Evolutionary conservation across 2,329 filamentous ascomycete genomes (phyloP).

Genomic region (Chrysoporthe puriensis): DNA sequence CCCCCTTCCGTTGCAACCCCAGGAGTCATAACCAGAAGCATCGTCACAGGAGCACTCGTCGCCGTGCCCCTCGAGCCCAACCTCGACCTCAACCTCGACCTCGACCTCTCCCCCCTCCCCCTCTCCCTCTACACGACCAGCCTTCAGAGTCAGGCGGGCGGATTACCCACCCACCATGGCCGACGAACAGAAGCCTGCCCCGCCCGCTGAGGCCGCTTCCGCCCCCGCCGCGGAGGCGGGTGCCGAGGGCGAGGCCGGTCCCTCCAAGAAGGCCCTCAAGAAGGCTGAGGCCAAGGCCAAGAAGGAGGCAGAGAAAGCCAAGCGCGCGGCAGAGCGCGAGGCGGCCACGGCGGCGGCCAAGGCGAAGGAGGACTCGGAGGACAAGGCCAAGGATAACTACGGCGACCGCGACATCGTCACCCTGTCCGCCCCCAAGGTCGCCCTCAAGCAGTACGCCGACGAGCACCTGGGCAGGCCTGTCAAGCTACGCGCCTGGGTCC

Average conservation of each 20-base stretch:
- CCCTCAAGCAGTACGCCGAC: constrained; percentile 67
- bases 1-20: no score
- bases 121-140: background rate
- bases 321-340: constrained; percentile 73
- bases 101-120: constrained; percentile 3
- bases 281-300: constrained; percentile 86
- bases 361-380: constrained; percentile 48
- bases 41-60: no score
- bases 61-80: no score
- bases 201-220: constrained; percentile 38
- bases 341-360: constrained; percentile 63
- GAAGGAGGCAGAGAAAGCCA: constrained; percentile 82
- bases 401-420: constrained; percentile 63
- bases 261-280: constrained; percentile 81
- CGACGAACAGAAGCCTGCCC: constrained; percentile 18
- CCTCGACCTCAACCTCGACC: background rate
- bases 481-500: constrained; percentile 77
- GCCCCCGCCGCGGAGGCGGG: constrained; percentile 79
- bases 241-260: constrained; percentile 64
- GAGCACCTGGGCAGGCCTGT: constrained; percentile 71
- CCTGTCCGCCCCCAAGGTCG: constrained; percentile 52
- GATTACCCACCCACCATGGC: constrained; percentile 23
- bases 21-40: no score
- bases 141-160: background rate
- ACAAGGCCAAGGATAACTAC: constrained; percentile 77